Base-by-base conservation (phyloP, 2,329 filamentous ascomycete species). In the Aspergillus awamori region DNA sequence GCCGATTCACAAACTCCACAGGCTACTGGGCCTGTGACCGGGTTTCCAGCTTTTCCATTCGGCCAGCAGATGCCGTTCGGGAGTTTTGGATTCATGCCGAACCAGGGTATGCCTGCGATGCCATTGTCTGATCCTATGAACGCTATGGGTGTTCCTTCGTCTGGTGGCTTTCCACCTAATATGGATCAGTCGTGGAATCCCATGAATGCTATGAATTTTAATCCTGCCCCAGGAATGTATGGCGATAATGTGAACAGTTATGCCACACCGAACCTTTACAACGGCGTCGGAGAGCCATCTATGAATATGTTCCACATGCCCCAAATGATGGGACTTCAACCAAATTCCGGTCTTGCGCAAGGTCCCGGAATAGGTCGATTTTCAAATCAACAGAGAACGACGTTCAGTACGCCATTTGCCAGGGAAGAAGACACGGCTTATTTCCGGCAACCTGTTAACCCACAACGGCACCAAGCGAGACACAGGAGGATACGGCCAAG, bases 391-490 rank as follows among this genome's bases (percentile, higher is more conserved):
- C 85, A 87, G 69, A 78, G 82, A 58, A 83, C 80, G 24, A 73
- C 79, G 38, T 84, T 85, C 68, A 80, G 80, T 36, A 81, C 82
- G 17, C 81, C 83, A 11, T 79, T 82, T 61, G 83, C 84, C 2
- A 88, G 84, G 61, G 87, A 87, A 65, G 92, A 96, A 59, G 93
- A 96, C 60, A 92, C 93, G 62, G 91, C 95, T 6, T 99, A 99
- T 79, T 96, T 98, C 76, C 87, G 95, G 60, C 94, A 97, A 76
- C 95, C 95, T 0, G 91, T 98, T 64, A 99, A 99, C 74, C 94
- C 93, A 2, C 91, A 97, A 73, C 87, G 95, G 54, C 91, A 95
- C 73, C 89, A 93, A 76, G 92, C 93, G 72, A 86, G 90, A 70
- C 89, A 92, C 70, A 87, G 89, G 66, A 84, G 92, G 69, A 87